Conservation (phyloP, 2,329 filamentous ascomycete genomes). For the Orbilia javanica region DNA sequence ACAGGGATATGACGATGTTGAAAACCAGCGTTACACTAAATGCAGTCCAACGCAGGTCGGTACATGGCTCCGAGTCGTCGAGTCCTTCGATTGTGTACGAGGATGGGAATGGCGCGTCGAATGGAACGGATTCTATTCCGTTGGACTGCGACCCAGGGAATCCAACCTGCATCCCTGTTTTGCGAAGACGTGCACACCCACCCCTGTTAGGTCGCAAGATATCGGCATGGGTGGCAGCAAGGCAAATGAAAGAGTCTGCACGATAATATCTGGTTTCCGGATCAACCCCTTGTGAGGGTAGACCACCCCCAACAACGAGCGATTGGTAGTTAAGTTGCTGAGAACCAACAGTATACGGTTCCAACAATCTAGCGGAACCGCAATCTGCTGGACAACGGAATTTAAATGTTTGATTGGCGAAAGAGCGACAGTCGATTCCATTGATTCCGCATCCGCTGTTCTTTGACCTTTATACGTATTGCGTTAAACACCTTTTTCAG, state of each 20-base stretch:
- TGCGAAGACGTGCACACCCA: conserved; percentile 83
- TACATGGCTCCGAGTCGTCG: conserved; percentile 72
- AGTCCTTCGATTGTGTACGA: conserved; percentile 83
- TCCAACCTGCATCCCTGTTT: conserved; percentile 76
- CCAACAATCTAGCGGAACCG: conserved; percentile 73
- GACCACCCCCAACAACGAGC: conserved; percentile 77
- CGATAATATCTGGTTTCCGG: conserved; percentile 76
- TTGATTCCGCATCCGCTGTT: conserved; percentile 81
- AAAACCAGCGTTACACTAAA: conserved; percentile 85
- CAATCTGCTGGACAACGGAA: conserved; percentile 83
- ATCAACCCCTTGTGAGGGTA: conserved; percentile 61
- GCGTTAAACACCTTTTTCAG: conserved; percentile 23
- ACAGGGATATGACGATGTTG: conserved; percentile 81
- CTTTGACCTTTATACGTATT: conserved; percentile 62
- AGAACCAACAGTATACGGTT: conserved; percentile 80
- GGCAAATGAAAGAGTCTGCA: conserved; percentile 89
- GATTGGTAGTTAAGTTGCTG: conserved; percentile 75
- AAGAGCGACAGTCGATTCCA: conserved; percentile 80
- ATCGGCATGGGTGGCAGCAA: conserved; percentile 85
- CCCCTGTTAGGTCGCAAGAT: conserved; percentile 78
- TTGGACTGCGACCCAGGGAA: conserved; percentile 77
- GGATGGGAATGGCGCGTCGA: conserved; percentile 89
- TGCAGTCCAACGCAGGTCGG: conserved; percentile 84
- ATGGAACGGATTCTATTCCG: conserved; percentile 80
- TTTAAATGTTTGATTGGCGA: conserved; percentile 76